phyloP scores from a whole-genome alignment of 768 basidiomycete species.

The Hygrophorus russula region DNA sequence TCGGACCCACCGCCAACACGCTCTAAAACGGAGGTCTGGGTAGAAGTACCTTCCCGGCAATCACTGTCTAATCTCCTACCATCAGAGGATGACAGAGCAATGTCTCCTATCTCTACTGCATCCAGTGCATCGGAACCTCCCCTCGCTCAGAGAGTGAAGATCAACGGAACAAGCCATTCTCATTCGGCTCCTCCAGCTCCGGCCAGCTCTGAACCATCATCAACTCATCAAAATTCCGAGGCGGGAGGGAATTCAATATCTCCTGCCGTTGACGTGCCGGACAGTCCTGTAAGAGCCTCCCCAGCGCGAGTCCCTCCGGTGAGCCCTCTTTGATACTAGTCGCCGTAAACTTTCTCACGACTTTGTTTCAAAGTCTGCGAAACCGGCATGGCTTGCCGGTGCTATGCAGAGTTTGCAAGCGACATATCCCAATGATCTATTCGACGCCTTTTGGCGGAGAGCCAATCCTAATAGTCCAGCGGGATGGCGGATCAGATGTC shows the following conservation, averaged over 20 bases:
- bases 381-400: conserved; percentile 59
- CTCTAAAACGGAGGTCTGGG: conserved; percentile 24
- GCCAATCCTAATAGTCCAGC: conserved; percentile 39
- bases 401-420: conserved; percentile 60
- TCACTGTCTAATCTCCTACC: conserved; percentile 16
- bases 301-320: neutral
- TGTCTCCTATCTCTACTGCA: conserved; percentile 61
- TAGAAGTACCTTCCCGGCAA: conserved; percentile 20
- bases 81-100: conserved; percentile 40
- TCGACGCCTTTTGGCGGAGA: conserved; percentile 65
- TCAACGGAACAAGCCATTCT: conserved; percentile 36
- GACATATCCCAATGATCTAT: conserved; percentile 72
- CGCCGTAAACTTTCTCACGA: neutral
- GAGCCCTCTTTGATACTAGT: conserved; percentile 8
- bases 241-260: neutral
- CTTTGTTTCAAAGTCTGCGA: conserved; percentile 19
- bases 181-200: conserved; percentile 14
- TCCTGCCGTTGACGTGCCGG: neutral
- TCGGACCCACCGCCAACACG: conserved; percentile 32
- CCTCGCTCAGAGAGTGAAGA: conserved; percentile 54
- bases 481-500: conserved; percentile 88
- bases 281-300: neutral
- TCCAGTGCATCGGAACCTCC: conserved; percentile 70
- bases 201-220: conserved; percentile 13
- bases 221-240: neutral